These are phyloP conservation scores for Agrocybe chaxingu DNA, from an alignment of 768 basidiomycete genomes.

Conservation along the genomic window DNA sequence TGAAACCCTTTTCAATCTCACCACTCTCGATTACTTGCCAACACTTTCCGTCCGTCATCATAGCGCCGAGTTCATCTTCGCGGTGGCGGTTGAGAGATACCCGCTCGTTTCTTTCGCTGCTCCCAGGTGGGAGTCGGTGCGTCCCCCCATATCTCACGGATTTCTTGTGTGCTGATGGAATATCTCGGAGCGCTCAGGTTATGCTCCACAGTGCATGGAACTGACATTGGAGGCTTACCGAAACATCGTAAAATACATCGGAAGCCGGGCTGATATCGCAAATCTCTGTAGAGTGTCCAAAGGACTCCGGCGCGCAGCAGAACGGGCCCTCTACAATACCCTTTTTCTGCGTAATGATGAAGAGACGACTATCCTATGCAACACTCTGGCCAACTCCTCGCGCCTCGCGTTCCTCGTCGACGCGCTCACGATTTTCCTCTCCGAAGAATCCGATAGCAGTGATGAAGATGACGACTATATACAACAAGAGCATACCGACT, in stretches of 20 bases:
- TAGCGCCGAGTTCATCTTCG: constrained; percentile 5
- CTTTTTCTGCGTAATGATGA: constrained; percentile 41
- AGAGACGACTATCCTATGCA: constrained; percentile 42
- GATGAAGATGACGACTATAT: constrained; percentile 23
- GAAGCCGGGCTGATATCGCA: constrained; percentile 51
- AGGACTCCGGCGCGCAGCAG: constrained; percentile 50
- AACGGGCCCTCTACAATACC: constrained; percentile 59
- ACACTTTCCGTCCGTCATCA: background rate
- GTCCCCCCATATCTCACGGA: constrained; percentile 2
- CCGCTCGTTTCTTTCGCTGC: constrained; percentile 15
- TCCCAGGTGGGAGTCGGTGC: constrained; percentile 26
- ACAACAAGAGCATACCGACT: constrained; percentile 21
- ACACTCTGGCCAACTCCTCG: constrained; percentile 38
- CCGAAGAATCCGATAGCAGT: constrained; percentile 29
- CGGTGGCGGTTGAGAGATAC: constrained; percentile 14
- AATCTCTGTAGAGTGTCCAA: constrained; percentile 57
- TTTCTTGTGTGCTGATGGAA: background rate
- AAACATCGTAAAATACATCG: constrained; percentile 52
- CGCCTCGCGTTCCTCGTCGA: constrained; percentile 53
- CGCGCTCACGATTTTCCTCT: constrained; percentile 47
- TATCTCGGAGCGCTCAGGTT: constrained; percentile 24
- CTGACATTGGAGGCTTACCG: constrained; percentile 57
- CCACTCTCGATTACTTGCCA: constrained; percentile 3
- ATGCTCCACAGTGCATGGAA: constrained; percentile 51
- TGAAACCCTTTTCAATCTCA: background rate